Percentiles rank a stretch among this genome's conserved stretches.
These are phyloP conservation scores for Candida mesenterica DNA, from an alignment of 1,139 yeast genomes.

Conservation along the genomic window DNA sequence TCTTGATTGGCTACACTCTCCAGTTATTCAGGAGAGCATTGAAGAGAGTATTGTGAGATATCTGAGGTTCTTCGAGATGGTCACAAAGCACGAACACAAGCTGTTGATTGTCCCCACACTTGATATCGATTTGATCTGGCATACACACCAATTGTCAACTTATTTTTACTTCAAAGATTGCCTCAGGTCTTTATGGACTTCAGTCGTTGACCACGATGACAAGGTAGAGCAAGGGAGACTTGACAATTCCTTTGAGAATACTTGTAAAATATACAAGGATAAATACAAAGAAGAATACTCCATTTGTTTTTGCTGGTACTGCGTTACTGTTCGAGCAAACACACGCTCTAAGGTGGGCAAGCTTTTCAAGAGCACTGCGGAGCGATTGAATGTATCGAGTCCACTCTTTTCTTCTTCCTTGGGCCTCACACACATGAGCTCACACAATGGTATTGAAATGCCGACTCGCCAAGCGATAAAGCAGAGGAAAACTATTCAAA, in stretches of 20 bases:
- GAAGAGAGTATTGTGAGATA: slow-evolving; percentile 25
- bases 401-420: background rate
- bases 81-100: background rate
- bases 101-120: slow-evolving; percentile 32
- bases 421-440: slow-evolving; percentile 10
- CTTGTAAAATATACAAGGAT: slow-evolving; percentile 20
- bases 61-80: slow-evolving; percentile 19
- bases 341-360: slow-evolving; percentile 7
- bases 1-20: slow-evolving; percentile 29
- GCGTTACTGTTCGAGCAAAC: slow-evolving; percentile 14
- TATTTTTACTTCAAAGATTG: slow-evolving; percentile 23
- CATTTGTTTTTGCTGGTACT: slow-evolving; percentile 29
- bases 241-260: slow-evolving; percentile 20
- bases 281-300: slow-evolving; percentile 23
- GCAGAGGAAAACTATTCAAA: slow-evolving; percentile 2
- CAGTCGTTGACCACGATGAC: slow-evolving; percentile 29
- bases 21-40: slow-evolving; percentile 19
- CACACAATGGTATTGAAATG: slow-evolving; percentile 16
- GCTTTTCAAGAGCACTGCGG: background rate
- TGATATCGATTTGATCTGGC: slow-evolving; percentile 42
- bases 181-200: slow-evolving; percentile 4
- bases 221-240: slow-evolving; percentile 23
- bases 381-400: background rate
- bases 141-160: slow-evolving; percentile 35
- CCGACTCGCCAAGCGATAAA: slow-evolving; percentile 10